phyloP scores from a whole-genome alignment of 2,329 filamentous ascomycete species.

The Pezicula rhizophila region DNA sequence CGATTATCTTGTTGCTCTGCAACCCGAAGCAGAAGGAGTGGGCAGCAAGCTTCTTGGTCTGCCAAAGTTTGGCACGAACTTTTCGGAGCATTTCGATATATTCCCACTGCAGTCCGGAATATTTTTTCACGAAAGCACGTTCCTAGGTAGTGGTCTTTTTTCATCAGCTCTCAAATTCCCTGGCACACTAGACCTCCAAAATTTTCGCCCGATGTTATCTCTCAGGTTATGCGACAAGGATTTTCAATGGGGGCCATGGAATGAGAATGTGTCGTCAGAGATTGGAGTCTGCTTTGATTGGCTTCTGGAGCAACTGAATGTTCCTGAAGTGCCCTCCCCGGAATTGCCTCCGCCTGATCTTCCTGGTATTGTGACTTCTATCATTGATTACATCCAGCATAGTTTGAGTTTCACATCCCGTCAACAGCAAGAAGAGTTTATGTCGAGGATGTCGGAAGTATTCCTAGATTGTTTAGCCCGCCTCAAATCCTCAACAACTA shows the following conservation, averaged over 20 bases:
- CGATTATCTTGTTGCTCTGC: slow-evolving; percentile 17
- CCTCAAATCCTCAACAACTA: background rate
- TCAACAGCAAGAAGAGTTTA: slow-evolving; percentile 14
- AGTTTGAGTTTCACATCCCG: slow-evolving; percentile 13
- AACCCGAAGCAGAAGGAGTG: slow-evolving; percentile 12
- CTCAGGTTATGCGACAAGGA: slow-evolving; percentile 43
- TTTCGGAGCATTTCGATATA: slow-evolving; percentile 56
- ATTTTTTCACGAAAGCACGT: slow-evolving; percentile 54
- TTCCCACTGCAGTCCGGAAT: slow-evolving; percentile 50
- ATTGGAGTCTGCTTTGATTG: slow-evolving; percentile 56
- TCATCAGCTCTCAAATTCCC: slow-evolving; percentile 26
- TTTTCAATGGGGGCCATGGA: slow-evolving; percentile 51
- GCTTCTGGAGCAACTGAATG: slow-evolving; percentile 38
- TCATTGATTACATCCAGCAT: slow-evolving; percentile 25
- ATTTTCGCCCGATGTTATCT: slow-evolving; percentile 29
- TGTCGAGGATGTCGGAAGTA: slow-evolving; percentile 23
- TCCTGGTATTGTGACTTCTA: slow-evolving; percentile 11
- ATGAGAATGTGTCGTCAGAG: slow-evolving; percentile 53
- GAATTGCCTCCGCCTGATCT: slow-evolving; percentile 4
- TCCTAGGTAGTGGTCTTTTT: slow-evolving; percentile 50
- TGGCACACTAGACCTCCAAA: slow-evolving; percentile 24
- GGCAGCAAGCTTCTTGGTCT: slow-evolving; percentile 43
- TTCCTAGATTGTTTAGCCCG: slow-evolving; percentile 20
- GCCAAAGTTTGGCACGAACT: slow-evolving; percentile 54
- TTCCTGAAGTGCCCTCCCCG: background rate